Conservation (phyloP, 2,329 filamentous ascomycete species). For the Aureobasidium uvarum region DNA sequence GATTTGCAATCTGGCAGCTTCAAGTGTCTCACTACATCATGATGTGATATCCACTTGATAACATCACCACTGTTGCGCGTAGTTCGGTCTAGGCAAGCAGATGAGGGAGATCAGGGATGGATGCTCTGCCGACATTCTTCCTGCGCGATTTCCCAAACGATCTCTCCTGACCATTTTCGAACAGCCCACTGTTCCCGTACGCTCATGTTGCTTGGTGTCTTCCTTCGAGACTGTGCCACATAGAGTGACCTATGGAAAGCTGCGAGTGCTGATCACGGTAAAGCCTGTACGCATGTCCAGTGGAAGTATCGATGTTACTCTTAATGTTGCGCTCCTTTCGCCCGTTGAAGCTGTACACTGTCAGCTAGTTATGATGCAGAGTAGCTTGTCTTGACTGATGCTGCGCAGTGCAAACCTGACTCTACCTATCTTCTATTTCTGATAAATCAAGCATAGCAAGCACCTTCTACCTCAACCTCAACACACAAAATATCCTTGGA, state of each 20-base stretch:
- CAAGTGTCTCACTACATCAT: conserved; percentile 9
- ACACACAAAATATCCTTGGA: not conserved
- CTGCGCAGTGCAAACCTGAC: not conserved
- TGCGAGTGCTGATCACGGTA: not conserved
- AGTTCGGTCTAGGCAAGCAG: not conserved
- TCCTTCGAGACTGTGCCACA: not conserved
- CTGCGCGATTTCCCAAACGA: not conserved
- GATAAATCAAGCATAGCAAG: not conserved
- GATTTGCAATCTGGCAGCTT: not conserved
- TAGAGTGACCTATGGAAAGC: not conserved
- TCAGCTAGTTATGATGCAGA: not conserved
- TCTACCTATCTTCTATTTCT: not conserved
- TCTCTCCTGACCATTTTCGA: not conserved
- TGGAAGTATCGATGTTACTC: not conserved
- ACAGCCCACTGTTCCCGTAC: not conserved
- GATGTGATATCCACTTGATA: conserved; percentile 1
- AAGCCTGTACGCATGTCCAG: no score
- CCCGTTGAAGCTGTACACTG: not conserved
- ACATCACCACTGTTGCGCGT: conserved; percentile 12
- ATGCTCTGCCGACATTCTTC: conserved; percentile 1
- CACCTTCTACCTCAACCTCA: not conserved
- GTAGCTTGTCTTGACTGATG: not conserved
- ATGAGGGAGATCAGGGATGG: conserved; percentile 6
- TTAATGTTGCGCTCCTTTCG: not conserved
- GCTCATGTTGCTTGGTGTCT: not conserved